Evolutionary conservation across 202 grass and related monocot species (phyloP), one percentile per base, ranked within the genome.

Genomic region (Schoenoplectus triqueter): DNA sequence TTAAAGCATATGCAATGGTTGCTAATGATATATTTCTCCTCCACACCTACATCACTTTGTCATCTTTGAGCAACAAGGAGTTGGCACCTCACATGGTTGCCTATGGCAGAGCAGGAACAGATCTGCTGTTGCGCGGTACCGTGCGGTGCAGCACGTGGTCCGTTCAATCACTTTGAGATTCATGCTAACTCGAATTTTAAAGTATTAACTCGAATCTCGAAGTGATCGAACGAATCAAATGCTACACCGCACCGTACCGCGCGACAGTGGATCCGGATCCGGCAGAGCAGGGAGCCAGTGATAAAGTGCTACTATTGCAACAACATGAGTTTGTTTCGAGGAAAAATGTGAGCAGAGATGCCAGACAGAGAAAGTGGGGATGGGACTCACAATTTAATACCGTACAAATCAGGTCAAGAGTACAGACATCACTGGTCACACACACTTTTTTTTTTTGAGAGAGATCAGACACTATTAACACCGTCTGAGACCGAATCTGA

Each of bases 31-130:
- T 56, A 55, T 71, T 49, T 15, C 49, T 49, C 14, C 69, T 48
- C 69, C 17, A 72, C 22, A 19, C 14, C 44, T 1, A 57, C 10
- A 77, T 57, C 57, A 57, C 13, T 77, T 78, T 57, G 51, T 56
- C 74, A 78, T 59, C 10, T 74, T 22, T 44, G 74, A 78, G 41
- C 20, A 59, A 78, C 39, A 77, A 9, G 14, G 51, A 57, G 75
- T 78, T 78, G 74, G 75, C 75, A 78, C 54, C 75, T 78, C 75
- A 78, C 75, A 78, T 78, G 74, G 54, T 54, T 59, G 74, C 74
- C 54, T 56, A 55, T 56, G 73, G 13, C 51, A 57, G 51, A 57
- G 50, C 20, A 56, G 13, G 5, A 6, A 14, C 74, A 42, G 74
- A 44, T 22, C 74, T 60, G 42, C 74, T 44, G 52, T 44, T n/a